Evolutionary conservation across 2,329 filamentous ascomycete species (phyloP).

Genomic region (Pseudogymnoascus sp.): DNA sequence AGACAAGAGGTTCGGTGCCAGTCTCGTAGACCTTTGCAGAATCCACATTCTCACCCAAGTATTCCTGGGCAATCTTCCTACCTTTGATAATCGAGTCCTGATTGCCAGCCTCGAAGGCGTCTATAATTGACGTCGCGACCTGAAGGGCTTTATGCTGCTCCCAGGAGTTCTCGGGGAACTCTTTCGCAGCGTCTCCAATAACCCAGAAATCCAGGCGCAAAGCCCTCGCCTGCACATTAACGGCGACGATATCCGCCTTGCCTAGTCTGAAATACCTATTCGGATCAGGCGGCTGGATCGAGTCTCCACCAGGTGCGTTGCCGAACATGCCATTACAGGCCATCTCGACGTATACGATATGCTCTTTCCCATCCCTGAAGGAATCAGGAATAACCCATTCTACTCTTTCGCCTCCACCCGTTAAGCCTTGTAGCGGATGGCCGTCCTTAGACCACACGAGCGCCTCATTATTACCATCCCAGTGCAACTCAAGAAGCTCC

Average conservation of each 20-base stretch:
- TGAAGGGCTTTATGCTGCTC: constrained; percentile 80
- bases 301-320: constrained; percentile 74
- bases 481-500: constrained; percentile 85
- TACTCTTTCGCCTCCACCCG: constrained; percentile 75
- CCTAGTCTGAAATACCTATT: constrained; percentile 70
- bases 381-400: constrained; percentile 84
- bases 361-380: constrained; percentile 77
- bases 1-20: constrained; percentile 67
- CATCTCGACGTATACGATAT: constrained; percentile 94
- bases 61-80: constrained; percentile 73
- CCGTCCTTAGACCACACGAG: constrained; percentile 87
- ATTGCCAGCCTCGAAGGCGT: constrained; percentile 74
- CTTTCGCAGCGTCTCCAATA: constrained; percentile 81
- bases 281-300: constrained; percentile 81
- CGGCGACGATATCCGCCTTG: constrained; percentile 77
- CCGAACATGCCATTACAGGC: constrained; percentile 99
- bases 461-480: constrained; percentile 94
- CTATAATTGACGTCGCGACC: constrained; percentile 80
- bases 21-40: constrained; percentile 76
- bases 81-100: constrained; percentile 70
- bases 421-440: constrained; percentile 83
- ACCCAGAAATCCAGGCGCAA: constrained; percentile 94
- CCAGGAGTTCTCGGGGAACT: constrained; percentile 82
- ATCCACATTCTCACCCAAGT: constrained; percentile 73
- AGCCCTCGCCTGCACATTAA: constrained; percentile 76